Evolutionary conservation across 2,329 filamentous ascomycete genomes (phyloP), one percentile per base, ranked within the genome.

Genomic region (Fusarium abutilonis): DNA sequence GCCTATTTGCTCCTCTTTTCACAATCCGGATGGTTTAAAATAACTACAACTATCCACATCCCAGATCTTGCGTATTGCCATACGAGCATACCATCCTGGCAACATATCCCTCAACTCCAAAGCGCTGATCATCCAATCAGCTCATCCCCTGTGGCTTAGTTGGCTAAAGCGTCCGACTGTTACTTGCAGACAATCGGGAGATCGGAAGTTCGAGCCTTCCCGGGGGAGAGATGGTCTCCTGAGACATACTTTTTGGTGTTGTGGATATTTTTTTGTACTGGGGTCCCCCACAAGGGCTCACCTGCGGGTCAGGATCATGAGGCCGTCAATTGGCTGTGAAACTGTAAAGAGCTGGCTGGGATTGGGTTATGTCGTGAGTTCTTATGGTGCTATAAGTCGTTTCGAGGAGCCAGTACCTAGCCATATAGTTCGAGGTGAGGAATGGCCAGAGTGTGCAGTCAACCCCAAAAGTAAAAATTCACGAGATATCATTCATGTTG

Each of bases 191-290:
- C 64, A 66, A 70, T 70, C 68, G 67, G 64, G 66, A 70, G 68
- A 70, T 70, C 68, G 66, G 63, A 68, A 70, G 68, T 70, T 70
- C 68, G 68, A 70, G 59, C 68, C 68, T 70, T 70, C 61, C 67
- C 68, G 67, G 68, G 67, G 68, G 68, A 70, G 61, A 68, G 40
- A 52, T 21, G 55, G 56, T 69, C 53, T 60, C 42, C 38, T 34
- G 29, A 14, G 43, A 34, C 32, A 14, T 3, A 17, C 32, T 43
- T 60, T 60, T 60, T 60, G 56, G 26, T 43, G 48, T 49, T 44
- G 56, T 55, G 56, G 56, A 19, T 55, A 43, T 35, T 60, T 29
- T 19, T 59, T 60, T 46, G 39, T 29, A 36, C 38, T 39, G 32
- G 40, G 9, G 29, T 38, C 8, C 56, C 56, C 56, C 56, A 60